Percentiles rank a stretch among this genome's conserved stretches.
These are phyloP conservation scores for Cyclotella cryptica DNA, from an alignment of 108 stramenopile species.

Conservation along the genomic window DNA sequence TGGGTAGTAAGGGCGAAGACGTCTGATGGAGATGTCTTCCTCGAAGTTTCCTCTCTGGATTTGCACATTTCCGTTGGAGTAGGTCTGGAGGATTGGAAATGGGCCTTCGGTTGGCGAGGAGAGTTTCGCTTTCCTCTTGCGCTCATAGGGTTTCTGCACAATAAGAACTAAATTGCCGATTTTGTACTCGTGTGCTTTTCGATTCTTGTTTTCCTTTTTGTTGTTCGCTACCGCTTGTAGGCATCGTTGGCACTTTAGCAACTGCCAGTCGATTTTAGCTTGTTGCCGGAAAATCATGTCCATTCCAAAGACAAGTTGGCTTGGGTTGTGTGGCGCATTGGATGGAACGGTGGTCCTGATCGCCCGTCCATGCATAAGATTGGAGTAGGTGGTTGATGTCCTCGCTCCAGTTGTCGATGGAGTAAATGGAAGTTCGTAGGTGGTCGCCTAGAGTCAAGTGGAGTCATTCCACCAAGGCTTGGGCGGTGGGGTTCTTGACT, in stretches of 20 bases:
- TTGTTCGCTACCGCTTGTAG: conserved; percentile 7
- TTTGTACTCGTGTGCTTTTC: conserved; percentile 7
- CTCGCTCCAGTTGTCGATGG: background rate
- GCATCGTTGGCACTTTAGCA: background rate
- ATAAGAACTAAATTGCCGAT: background rate
- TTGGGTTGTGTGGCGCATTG: conserved; percentile 1
- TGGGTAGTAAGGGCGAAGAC: too few relatives aligned
- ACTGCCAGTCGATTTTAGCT: conserved; percentile 17
- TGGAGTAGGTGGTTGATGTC: conserved; percentile 18
- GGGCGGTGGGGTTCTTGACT: conserved; percentile 52
- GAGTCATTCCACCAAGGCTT: conserved; percentile 56
- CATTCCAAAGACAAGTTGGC: conserved; percentile 16
- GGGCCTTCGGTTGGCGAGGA: too few relatives aligned
- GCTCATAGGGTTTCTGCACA: too few relatives aligned
- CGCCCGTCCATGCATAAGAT: conserved; percentile 13
- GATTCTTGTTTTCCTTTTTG: conserved; percentile 22
- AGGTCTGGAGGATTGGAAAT: too few relatives aligned
- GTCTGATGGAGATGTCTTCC: too few relatives aligned
- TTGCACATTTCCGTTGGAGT: too few relatives aligned
- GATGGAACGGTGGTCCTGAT: conserved; percentile 2
- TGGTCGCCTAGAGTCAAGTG: conserved; percentile 29
- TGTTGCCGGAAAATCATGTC: conserved; percentile 21
- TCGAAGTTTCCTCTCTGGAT: too few relatives aligned
- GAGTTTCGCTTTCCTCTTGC: too few relatives aligned
- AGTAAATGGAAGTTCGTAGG: conserved; percentile 11